phyloP scores from a whole-genome alignment of 768 basidiomycete species.

The Pisolithus sp. region DNA sequence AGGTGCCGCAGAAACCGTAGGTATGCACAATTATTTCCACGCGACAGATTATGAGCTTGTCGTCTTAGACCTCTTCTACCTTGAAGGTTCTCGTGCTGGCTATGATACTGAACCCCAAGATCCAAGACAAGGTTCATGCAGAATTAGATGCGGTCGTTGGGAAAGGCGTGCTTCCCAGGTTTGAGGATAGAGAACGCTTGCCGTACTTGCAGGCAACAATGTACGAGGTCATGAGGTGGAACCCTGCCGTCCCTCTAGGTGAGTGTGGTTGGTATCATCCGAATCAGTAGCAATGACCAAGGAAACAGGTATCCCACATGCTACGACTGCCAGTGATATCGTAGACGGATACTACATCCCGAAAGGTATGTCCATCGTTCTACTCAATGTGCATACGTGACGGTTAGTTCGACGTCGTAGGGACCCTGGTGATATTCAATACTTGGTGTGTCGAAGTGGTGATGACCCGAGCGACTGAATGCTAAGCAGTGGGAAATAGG shows the following conservation, averaged over 20 bases:
- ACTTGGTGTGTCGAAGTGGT: not conserved
- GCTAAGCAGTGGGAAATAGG: slow-evolving; percentile 8
- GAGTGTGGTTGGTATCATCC: not conserved
- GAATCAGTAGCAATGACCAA: not conserved
- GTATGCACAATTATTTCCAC: not conserved
- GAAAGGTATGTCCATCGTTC: slow-evolving; percentile 8
- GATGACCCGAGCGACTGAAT: too few species aligned
- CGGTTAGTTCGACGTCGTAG: not conserved
- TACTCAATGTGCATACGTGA: not conserved
- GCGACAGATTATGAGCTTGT: not conserved
- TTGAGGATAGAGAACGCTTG: too few species aligned
- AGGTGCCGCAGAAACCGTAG: slow-evolving; percentile 24
- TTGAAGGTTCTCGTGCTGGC: slow-evolving; percentile 21
- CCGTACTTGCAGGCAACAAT: too few species aligned
- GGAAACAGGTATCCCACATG: slow-evolving; percentile 17
- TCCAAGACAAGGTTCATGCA: too few species aligned
- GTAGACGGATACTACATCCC: slow-evolving; percentile 22
- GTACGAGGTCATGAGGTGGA: too few species aligned
- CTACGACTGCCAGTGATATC: slow-evolving; percentile 14
- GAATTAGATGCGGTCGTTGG: too few species aligned
- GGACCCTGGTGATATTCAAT: not conserved
- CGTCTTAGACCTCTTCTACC: slow-evolving; percentile 15
- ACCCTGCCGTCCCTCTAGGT: slow-evolving; percentile 22
- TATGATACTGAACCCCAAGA: too few species aligned
- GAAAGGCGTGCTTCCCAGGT: too few species aligned